Percentiles rank a stretch among this genome's conserved stretches.
phyloP scores from a whole-genome alignment of 1,139 yeast species.

The Blastobotrys malaysiensis region DNA sequence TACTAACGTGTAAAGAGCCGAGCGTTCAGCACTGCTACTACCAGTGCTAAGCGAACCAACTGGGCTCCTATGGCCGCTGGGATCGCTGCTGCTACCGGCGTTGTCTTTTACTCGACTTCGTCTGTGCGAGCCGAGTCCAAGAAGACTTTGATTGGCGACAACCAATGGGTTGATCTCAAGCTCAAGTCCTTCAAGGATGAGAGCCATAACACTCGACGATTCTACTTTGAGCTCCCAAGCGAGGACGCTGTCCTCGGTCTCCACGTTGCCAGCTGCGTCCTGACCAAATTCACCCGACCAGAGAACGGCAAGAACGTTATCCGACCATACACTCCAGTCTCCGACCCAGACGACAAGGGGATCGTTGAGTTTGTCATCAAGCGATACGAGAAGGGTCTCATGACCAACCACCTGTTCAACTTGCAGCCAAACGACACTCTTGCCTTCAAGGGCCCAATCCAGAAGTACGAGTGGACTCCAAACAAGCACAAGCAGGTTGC shows the following conservation, averaged over 20 bases:
- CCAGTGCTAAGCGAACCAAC: conserved; percentile 2
- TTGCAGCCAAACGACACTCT: conserved; percentile 77
- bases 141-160: conserved; percentile 54
- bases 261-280: conserved; percentile 68
- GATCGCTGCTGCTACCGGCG: conserved; percentile 29
- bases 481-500: conserved; percentile 76
- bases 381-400: conserved; percentile 77
- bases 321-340: conserved; percentile 94
- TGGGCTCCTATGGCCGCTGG: conserved; percentile 18
- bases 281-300: conserved; percentile 71
- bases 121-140: conserved; percentile 28
- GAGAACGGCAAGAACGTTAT: conserved; percentile 83
- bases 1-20: background rate
- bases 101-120: conserved; percentile 23
- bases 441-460: conserved; percentile 90
- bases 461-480: conserved; percentile 88
- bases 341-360: conserved; percentile 67
- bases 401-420: conserved; percentile 67
- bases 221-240: conserved; percentile 66
- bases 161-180: conserved; percentile 75
- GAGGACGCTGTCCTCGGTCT: conserved; percentile 72
- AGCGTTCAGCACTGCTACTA: background rate
- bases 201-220: conserved; percentile 53
- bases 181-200: conserved; percentile 51
- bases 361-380: conserved; percentile 76